Base-by-base conservation (phyloP, 75 land plant species). In the Sequoiadendron giganteum region DNA sequence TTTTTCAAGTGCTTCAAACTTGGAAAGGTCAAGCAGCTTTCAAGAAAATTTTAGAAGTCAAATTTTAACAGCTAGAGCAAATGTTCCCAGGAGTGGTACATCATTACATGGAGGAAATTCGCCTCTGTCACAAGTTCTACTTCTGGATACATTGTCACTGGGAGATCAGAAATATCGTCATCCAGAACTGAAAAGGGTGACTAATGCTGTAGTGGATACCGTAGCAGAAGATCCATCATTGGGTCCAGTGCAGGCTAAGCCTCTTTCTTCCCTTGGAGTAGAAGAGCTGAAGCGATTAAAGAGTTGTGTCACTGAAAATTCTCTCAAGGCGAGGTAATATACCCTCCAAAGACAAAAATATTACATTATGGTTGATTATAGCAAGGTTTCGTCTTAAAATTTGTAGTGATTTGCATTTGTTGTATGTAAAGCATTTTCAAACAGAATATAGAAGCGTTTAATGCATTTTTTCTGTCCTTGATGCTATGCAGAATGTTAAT, bases 201-300 rank as follows among this genome's bases (percentile, higher is more conserved):
- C 91, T 15, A 90, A 85, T 92, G 87, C 91, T 76, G 91, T 91
- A 36, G 45, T 90, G 85, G 94, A 93, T 2, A 54, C 83, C 68
- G 80, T 86, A 14, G 55, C 65, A 25, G 97, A 97, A 86, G 94
- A 91, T 72, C 93, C 88, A 86, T 75, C 40, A 47, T 90, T 90
- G 85, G 88, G 89, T 88, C 58, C 90, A 14, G 86, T 91, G 85
- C 95, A 92, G 72, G 81, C 87, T 19, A 95, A 93, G 90, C 84
- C 91, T 55, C 56, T 93, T 43, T 86, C 92, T 73, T 86, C 92
- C 68, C 91, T 87, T 40, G 77, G 86, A 42, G 99, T 95, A 14
- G 99, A 36, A 36, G 38, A 97, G 78, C 88, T 97, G 48, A 97
- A 90, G 85, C 93, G 94, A 36, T 86, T 91, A 28, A 95, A 86